phyloP scores from a whole-genome alignment of 192 early-diverging fungal genomes.

The Paraglomus brasilianum region DNA sequence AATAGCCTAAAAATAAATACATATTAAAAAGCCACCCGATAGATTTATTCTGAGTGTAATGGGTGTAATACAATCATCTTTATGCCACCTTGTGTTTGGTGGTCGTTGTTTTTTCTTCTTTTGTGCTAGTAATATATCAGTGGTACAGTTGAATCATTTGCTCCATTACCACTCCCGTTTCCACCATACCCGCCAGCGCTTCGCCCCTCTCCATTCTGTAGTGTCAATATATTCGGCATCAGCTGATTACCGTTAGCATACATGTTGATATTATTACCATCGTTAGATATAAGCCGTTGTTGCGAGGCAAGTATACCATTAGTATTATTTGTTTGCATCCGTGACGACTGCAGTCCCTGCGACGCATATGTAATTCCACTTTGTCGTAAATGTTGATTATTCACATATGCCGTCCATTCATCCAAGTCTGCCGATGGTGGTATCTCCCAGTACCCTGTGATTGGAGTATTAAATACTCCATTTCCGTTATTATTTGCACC shows the following conservation, averaged over 20 bases:
- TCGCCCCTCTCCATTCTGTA: no score
- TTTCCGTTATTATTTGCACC: background rate
- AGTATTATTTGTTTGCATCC: background rate
- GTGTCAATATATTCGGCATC: background rate
- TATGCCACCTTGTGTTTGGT: no score
- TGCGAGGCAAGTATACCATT: background rate
- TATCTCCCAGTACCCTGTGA: constrained; percentile 13
- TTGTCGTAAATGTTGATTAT: constrained; percentile 8
- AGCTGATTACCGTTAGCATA: constrained; percentile 9
- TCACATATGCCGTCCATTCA: constrained; percentile 18
- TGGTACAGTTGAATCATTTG: no score
- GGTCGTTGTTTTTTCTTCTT: no score
- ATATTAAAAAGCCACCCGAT: no score
- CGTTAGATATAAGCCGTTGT: background rate
- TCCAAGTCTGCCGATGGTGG: constrained; percentile 13
- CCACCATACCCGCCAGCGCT: no score
- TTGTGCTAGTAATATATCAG: no score
- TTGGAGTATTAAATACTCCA: background rate
- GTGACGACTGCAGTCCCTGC: background rate
- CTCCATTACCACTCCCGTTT: no score
- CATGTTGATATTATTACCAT: constrained; percentile 26
- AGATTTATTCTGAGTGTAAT: no score
- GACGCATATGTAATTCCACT: background rate
- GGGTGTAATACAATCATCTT: no score
- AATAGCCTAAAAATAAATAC: no score